Conservation (phyloP, 257 asterid genomes). For the Avicennia marina region DNA sequence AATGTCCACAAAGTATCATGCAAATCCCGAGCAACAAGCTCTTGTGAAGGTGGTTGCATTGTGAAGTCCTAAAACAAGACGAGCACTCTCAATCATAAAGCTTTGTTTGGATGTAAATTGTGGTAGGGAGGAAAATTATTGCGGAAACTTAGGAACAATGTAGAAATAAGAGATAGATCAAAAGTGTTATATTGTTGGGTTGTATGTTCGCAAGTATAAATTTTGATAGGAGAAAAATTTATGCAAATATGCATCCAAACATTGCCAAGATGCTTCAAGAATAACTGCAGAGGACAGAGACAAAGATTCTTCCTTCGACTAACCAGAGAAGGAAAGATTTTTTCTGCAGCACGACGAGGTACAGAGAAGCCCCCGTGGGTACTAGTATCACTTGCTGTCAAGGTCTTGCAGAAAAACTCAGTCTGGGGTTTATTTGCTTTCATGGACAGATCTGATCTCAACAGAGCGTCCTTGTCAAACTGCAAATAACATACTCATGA, state of each 20-base stretch:
- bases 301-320: slow-evolving; percentile 14
- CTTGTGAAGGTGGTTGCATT: slow-evolving; percentile 97
- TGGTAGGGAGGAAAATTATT: no score
- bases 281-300: neutral
- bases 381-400: slow-evolving; percentile 98
- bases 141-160: no score
- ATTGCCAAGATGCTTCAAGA: neutral
- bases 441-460: slow-evolving; percentile 47
- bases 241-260: no score
- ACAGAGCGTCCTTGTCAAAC: slow-evolving; percentile 57
- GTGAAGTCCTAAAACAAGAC: slow-evolving; percentile 61
- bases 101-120: no score
- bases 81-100: no score
- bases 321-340: slow-evolving; percentile 85
- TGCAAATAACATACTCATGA: slow-evolving; percentile 15
- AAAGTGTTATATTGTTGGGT: no score
- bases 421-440: slow-evolving; percentile 46
- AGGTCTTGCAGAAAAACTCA: slow-evolving; percentile 69
- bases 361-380: slow-evolving; percentile 99
- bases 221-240: no score
- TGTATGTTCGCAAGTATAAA: no score
- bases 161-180: no score
- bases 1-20: slow-evolving; percentile 89
- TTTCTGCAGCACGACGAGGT: slow-evolving; percentile 99
- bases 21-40: slow-evolving; percentile 80